Conservation (phyloP, 257 asterid genomes). For the Scutellaria barbata region DNA sequence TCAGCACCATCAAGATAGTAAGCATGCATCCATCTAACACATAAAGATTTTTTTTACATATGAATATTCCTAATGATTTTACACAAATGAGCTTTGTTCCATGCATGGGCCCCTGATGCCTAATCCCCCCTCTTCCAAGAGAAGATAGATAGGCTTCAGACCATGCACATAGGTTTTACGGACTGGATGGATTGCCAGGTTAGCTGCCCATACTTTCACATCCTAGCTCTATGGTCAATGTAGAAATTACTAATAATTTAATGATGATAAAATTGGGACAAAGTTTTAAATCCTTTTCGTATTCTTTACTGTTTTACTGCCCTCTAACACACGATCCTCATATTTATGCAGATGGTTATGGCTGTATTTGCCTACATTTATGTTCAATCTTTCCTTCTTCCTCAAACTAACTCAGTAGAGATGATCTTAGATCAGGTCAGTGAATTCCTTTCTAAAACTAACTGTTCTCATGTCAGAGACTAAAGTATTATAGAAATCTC, state of each 20-base stretch:
- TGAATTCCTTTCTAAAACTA: neutral
- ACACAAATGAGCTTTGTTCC: neutral
- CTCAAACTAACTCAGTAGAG: conserved; percentile 54
- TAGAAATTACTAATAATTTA: no score
- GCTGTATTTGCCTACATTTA: conserved; percentile 71
- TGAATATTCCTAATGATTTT: neutral
- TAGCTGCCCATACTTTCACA: neutral
- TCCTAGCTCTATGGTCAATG: no score
- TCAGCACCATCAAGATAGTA: no score
- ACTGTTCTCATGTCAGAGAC: neutral
- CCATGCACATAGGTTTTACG: conserved; percentile 54
- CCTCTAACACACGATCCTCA: neutral
- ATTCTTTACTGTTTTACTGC: no score
- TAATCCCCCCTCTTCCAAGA: neutral
- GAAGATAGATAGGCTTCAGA: neutral
- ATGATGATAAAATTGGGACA: no score
- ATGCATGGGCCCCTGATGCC: neutral
- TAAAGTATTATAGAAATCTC: neutral
- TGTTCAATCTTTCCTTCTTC: conserved; percentile 57
- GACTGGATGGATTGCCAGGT: conserved; percentile 86
- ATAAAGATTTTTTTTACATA: neutral
- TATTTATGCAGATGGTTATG: conserved; percentile 65
- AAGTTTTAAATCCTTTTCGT: no score
- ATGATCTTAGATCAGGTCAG: conserved; percentile 65
- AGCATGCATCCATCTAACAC: neutral